phyloP scores from a whole-genome alignment of 495 filamentous ascomycete species.

The Clohesyomyces aquaticus region DNA sequence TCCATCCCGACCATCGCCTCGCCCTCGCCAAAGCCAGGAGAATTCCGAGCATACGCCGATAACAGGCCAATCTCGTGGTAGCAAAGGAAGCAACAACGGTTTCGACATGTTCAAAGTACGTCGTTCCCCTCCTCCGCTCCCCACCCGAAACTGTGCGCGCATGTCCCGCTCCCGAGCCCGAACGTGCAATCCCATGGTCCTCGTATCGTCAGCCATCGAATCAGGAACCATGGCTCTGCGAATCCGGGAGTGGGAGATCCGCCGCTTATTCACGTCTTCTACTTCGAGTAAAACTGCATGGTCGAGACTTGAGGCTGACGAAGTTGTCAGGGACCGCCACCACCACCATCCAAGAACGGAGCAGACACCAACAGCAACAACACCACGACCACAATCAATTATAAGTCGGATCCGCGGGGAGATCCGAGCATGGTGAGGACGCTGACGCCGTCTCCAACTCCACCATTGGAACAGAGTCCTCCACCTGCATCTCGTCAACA shows the following conservation, averaged over 20 bases:
- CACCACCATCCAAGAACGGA: background rate
- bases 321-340: background rate
- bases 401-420: background rate
- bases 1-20: background rate
- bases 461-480: background rate
- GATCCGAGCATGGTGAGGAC: background rate
- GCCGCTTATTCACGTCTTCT: background rate
- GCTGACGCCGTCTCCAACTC: background rate
- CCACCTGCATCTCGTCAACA: constrained; percentile 15
- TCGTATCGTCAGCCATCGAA: background rate
- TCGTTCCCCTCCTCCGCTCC: background rate
- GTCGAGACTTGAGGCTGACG: background rate
- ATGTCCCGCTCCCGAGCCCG: background rate
- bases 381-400: background rate
- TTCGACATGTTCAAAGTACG: background rate
- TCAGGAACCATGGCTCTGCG: background rate
- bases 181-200: background rate
- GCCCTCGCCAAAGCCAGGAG: background rate
- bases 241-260: background rate
- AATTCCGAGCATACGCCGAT: background rate
- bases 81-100: background rate
- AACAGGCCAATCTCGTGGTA: background rate
- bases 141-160: background rate
- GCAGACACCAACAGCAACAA: background rate
- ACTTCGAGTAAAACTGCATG: background rate